Base-by-base conservation (phyloP, 2,329 filamentous ascomycete species). In the Diplodia seriata region DNA sequence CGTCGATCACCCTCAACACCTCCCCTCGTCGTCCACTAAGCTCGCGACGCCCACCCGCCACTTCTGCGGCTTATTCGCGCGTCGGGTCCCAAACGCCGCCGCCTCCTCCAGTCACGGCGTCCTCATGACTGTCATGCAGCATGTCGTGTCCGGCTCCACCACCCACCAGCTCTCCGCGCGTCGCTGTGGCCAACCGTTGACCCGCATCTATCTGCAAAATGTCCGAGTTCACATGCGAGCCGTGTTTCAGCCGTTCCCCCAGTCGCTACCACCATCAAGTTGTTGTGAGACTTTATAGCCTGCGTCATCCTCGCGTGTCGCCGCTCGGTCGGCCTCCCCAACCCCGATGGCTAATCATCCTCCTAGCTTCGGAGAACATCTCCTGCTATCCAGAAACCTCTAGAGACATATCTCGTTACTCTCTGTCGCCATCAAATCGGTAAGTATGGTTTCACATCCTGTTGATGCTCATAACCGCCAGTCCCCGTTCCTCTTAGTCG, bases 261-360 rank as follows among this genome's bases (percentile, higher is more conserved):
- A n/a, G 9, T 31, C 55, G 18, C 36, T 38, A 18, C 36, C 6
- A 3, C 33, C 40, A 12, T n/a, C 59, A 29, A 50, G 43, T 63
- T 43, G 23, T 51, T 40, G 59, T 63, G 59, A 63, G 59, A 51
- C 59, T 63, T 63, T 63, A 63, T 63, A 63, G 40, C 31, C 59
- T n/a, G 59, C 59, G 59, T 51, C 59, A 61, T 61, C 26, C 57
- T 23, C 18, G 23, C 20, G 26, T 7, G 18, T 38, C 31, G n/a
- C 15, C 31, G 53, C 33, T 14, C 31, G 12, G 31, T 51, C 59
- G 59, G 59, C 14, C 43, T 51, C 59, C 59, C 59, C 43, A 51
- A 51, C 31, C 20, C 59, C 59, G 59, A 51, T 61, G 56, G 55
- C 55, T 43, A 18, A 14, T n/a, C 31, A 59, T 18, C 12, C 26